Evolutionary conservation across 2,329 filamentous ascomycete genomes (phyloP).

Genomic region (Aspergillus brunneoviolaceus): DNA sequence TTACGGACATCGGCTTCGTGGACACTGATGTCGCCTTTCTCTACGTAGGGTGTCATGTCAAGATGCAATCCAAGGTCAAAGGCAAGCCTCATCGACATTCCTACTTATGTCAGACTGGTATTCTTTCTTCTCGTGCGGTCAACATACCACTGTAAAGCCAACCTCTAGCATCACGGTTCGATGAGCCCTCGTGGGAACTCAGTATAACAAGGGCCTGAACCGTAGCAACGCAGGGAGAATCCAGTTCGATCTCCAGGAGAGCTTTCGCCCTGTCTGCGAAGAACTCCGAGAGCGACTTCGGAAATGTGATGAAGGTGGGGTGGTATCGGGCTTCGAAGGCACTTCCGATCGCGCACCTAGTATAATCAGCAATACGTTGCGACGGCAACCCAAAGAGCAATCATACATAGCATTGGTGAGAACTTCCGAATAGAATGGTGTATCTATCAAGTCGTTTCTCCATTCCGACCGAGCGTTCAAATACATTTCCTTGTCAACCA

Average conservation of each 20-base stretch:
- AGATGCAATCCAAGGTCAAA: conserved; percentile 18
- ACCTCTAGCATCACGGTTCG: conserved; percentile 38
- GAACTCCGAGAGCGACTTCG: conserved; percentile 39
- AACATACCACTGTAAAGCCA: conserved; percentile 44
- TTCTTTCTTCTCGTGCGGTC: background rate
- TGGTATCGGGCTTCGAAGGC: conserved; percentile 38
- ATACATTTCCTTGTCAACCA: conserved; percentile 47
- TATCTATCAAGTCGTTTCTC: conserved; percentile 40
- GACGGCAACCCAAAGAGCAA: background rate
- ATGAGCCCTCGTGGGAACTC: conserved; percentile 41
- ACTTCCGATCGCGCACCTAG: conserved; percentile 15
- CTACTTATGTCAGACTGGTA: background rate
- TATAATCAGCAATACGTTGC: background rate
- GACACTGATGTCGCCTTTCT: conserved; percentile 16
- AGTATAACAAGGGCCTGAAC: conserved; percentile 46
- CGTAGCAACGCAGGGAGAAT: conserved; percentile 44
- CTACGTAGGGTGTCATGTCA: conserved; percentile 18
- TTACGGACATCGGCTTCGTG: conserved; percentile 16
- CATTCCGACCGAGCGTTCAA: conserved; percentile 36
- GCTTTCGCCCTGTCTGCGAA: conserved; percentile 39
- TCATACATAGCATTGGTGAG: conserved; percentile 43
- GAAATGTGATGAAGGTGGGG: conserved; percentile 32
- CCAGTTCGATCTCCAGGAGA: conserved; percentile 45
- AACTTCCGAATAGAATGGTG: conserved; percentile 42
- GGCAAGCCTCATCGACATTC: conserved; percentile 18